Percentiles rank a stretch among this genome's conserved stretches.
phyloP scores from a whole-genome alignment of 2,329 filamentous ascomycete genomes.

The Fusarium fracticaudum region DNA sequence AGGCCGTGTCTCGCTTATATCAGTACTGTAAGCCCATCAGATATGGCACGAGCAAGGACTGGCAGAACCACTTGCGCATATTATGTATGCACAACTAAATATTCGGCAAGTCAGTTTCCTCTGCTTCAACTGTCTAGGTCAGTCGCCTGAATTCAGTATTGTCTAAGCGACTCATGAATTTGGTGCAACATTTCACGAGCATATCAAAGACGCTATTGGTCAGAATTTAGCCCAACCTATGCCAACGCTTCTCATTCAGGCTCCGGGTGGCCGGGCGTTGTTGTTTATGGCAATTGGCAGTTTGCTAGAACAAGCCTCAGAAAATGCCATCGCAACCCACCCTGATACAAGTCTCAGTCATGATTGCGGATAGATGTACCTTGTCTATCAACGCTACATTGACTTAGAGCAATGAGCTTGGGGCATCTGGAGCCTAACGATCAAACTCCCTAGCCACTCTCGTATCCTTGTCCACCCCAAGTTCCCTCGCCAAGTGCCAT shows the following conservation, averaged over 20 bases:
- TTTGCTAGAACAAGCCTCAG: constrained; percentile 5
- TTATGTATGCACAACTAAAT: neutral
- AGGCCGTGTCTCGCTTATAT: constrained; percentile 21
- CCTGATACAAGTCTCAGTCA: constrained; percentile 3
- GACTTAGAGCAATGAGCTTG: neutral
- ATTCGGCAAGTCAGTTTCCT: constrained; percentile 10
- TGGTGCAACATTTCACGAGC: constrained; percentile 8
- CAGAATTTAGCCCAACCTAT: constrained; percentile 18
- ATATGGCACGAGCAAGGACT: constrained; percentile 11
- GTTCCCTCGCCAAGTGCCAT: constrained; percentile 26
- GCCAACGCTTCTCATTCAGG: constrained; percentile 1
- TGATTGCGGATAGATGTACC: constrained; percentile 32
- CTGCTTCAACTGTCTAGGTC: neutral
- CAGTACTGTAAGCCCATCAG: constrained; percentile 33
- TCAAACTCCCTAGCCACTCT: constrained; percentile 9
- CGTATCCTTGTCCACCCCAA: constrained; percentile 24
- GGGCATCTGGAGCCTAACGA: constrained; percentile 6
- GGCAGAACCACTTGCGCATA: neutral
- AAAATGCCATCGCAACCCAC: constrained; percentile 9
- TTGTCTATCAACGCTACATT: constrained; percentile 5
- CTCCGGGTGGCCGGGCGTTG: constrained; percentile 25
- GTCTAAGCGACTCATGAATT: constrained; percentile 12
- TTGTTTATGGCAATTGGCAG: constrained; percentile 7
- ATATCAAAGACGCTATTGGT: constrained; percentile 7
- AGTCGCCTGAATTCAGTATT: constrained; percentile 29